Evolutionary conservation across 2,329 filamentous ascomycete genomes (phyloP).

Genomic region (Laburnicola sp.): DNA sequence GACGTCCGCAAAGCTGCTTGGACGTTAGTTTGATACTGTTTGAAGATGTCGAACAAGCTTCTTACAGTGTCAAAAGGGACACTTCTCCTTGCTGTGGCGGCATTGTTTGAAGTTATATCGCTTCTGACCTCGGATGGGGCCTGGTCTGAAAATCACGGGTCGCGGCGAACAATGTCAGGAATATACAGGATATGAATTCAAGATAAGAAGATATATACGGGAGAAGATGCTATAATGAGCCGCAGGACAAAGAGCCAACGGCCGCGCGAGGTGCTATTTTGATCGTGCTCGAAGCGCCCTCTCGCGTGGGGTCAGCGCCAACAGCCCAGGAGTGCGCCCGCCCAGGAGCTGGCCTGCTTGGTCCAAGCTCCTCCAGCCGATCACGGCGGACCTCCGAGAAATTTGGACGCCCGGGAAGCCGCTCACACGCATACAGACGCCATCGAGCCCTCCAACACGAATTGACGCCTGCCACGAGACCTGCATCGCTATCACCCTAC

Average conservation of each 20-base stretch:
- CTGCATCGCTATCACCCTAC: slow-evolving; percentile 9
- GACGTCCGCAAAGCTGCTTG: slow-evolving; percentile 70
- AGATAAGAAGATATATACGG: slow-evolving; percentile 9
- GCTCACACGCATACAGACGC: not conserved
- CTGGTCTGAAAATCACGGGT: slow-evolving; percentile 3
- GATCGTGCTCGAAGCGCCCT: slow-evolving; percentile 41
- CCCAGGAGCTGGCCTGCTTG: slow-evolving; percentile 14
- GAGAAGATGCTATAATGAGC: slow-evolving; percentile 10
- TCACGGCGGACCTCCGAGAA: slow-evolving; percentile 34
- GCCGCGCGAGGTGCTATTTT: slow-evolving; percentile 37
- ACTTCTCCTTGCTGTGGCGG: slow-evolving; percentile 54
- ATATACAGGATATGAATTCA: not conserved
- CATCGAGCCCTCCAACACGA: slow-evolving; percentile 3
- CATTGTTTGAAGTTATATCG: slow-evolving; percentile 37
- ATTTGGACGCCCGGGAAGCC: slow-evolving; percentile 24
- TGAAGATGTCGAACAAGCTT: slow-evolving; percentile 1
- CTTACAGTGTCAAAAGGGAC: slow-evolving; percentile 53
- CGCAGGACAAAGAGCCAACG: slow-evolving; percentile 20
- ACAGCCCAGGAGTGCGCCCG: slow-evolving; percentile 3
- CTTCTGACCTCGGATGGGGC: not conserved
- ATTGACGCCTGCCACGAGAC: slow-evolving; percentile 22
- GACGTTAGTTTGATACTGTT: slow-evolving; percentile 4
- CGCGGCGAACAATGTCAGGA: slow-evolving; percentile 2
- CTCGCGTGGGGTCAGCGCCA: slow-evolving; percentile 20
- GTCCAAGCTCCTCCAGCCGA: slow-evolving; percentile 22